Base-by-base conservation (phyloP, 2,329 filamentous ascomycete species). In the Fusarium zealandicum region DNA sequence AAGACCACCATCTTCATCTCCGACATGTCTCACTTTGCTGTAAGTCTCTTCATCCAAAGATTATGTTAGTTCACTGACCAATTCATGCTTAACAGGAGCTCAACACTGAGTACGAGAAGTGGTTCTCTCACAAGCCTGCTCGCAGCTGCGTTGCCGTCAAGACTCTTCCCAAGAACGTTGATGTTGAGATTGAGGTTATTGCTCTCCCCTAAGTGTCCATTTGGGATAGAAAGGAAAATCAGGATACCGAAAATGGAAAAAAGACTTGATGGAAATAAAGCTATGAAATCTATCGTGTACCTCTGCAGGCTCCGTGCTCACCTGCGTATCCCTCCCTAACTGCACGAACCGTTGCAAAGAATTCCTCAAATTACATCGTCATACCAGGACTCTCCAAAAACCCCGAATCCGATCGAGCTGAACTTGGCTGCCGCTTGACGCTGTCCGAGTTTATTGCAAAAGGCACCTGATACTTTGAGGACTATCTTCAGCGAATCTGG, bases 1-100 rank as follows among this genome's bases (percentile, higher is more conserved):
- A 96, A 97, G 83, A 90, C 92, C 67, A 91, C 87, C 72, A 89
- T 96, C 71, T 98, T 97, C 82, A 79, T 98, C 58, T 88, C 89
- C 43, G 90, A 96, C 76, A 98, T 98, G 93, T 84, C 82, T 60
- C 82, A 95, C 77, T 98, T 98, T 72, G 87, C 83, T 42, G 81
- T 83, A 70, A 64, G 80, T 13, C 9, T 0, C 25, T 3, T 1
- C 22, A 25, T 22, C 4, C 7, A 7, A 7, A 16, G n/a, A 7
- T 11, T 3, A 4, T 16, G 12, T 1, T 5, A 6, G 16, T 5
- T 20, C 11, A n/a, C 9, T 40, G 14, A 14, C 47, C 41, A 18
- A 41, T 27, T 17, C 6, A 11, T 11, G 5, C 6, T 12, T 14
- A 9, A n/a, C 53, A 83, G 73, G 86, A 86, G 72, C 92, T 96